Conservation (phyloP, 2,329 filamentous ascomycete species). For the Alternaria sp. region DNA sequence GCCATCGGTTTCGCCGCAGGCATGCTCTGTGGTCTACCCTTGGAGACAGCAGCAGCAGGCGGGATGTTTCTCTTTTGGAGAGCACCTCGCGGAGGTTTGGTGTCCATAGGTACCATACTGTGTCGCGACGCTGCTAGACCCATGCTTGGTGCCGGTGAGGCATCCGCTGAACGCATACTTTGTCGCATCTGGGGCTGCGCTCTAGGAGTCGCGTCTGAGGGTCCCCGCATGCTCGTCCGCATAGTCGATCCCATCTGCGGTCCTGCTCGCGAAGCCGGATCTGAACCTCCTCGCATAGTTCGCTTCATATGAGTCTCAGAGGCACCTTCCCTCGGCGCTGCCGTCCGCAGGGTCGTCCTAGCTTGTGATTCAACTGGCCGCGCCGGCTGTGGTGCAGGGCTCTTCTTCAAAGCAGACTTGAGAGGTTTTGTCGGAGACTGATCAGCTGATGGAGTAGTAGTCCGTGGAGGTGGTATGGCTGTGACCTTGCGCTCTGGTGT, state of each 20-base stretch:
- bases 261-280: slow-evolving; percentile 18
- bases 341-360: slow-evolving; percentile 16
- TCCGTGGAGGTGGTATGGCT: slow-evolving; percentile 9
- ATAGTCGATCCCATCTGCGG: slow-evolving; percentile 34
- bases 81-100: slow-evolving; percentile 44
- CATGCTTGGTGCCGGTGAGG: slow-evolving; percentile 36
- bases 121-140: slow-evolving; percentile 48
- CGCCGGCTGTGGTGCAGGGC: slow-evolving; percentile 29
- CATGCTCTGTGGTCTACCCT: slow-evolving; percentile 39
- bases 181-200: slow-evolving; percentile 53
- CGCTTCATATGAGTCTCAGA: slow-evolving; percentile 45
- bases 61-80: slow-evolving; percentile 53
- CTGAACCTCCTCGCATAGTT: slow-evolving; percentile 39
- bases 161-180: slow-evolving; percentile 55
- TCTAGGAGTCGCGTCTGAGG: slow-evolving; percentile 9
- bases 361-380: slow-evolving; percentile 21
- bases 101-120: slow-evolving; percentile 35
- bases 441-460: slow-evolving; percentile 17
- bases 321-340: slow-evolving; percentile 12
- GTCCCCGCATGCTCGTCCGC: slow-evolving; percentile 51
- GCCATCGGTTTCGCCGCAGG: slow-evolving; percentile 28
- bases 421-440: slow-evolving; percentile 43
- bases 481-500: slow-evolving; percentile 9
- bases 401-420: slow-evolving; percentile 54
- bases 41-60: slow-evolving; percentile 27